These are phyloP conservation scores for Amphibolis antarctica DNA, from an alignment of 106 monocot species.

Conservation along the genomic window DNA sequence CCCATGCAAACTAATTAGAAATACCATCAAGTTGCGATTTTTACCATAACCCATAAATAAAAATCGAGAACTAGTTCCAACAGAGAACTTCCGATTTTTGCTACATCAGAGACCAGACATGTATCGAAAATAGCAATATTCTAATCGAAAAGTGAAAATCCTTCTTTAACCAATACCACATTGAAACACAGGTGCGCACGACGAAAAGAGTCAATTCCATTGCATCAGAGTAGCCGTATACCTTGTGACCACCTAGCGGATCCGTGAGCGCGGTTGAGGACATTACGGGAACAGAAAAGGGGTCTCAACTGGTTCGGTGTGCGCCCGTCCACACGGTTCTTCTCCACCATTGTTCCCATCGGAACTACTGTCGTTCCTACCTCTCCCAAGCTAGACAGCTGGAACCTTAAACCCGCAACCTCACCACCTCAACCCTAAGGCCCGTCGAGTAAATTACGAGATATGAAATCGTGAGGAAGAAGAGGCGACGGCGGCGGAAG, in stretches of 20 bases:
- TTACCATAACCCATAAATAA: no score
- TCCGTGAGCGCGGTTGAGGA: conserved; percentile 82
- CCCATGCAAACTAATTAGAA: neutral
- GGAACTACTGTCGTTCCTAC: neutral
- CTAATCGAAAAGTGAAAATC: neutral
- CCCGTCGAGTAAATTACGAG: no score
- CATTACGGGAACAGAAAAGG: conserved; percentile 54
- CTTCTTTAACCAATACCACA: no score
- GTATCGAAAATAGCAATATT: neutral
- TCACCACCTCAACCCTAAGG: no score
- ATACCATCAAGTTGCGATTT: neutral
- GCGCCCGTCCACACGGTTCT: conserved; percentile 50
- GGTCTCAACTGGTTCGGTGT: conserved; percentile 61
- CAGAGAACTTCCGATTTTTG: no score
- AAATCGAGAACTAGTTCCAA: no score
- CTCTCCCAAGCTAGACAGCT: no score
- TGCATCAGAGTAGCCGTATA: neutral
- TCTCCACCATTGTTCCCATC: conserved; percentile 20
- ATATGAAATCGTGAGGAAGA: no score
- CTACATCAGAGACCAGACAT: neutral
- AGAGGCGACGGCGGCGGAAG: no score
- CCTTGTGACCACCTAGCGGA: conserved; percentile 98
- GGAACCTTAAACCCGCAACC: no score
- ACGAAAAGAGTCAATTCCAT: neutral
- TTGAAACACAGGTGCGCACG: neutral